Conservation (phyloP, 495 filamentous ascomycete species). For the Margaritispora aquatica region DNA sequence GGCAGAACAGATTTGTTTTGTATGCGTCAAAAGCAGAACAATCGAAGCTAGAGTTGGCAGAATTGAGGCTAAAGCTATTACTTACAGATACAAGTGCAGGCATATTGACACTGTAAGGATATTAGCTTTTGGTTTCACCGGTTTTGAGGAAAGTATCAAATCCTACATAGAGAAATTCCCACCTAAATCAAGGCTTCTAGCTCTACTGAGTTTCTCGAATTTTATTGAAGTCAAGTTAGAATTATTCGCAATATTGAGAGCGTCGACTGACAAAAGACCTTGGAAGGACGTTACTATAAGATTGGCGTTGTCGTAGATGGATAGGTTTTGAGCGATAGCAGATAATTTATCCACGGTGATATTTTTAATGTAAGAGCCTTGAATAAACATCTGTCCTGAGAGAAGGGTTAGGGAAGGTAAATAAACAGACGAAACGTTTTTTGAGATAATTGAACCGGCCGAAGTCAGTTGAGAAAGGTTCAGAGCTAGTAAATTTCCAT, state of each 20-base stretch:
- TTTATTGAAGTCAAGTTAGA: background rate
- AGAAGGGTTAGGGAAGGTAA: background rate
- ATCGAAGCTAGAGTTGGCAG: background rate
- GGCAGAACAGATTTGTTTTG: background rate
- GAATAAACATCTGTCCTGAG: background rate
- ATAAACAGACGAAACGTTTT: background rate
- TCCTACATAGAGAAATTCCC: background rate
- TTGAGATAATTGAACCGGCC: background rate
- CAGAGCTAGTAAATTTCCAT: background rate
- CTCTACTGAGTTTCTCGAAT: background rate
- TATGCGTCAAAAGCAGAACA: background rate
- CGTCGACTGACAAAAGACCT: background rate
- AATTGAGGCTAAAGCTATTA: background rate
- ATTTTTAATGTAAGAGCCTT: background rate
- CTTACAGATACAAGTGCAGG: background rate
- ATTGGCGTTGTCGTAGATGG: background rate
- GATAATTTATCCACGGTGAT: background rate
- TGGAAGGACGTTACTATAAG: background rate
- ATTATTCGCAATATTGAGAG: background rate
- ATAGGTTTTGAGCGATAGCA: background rate
- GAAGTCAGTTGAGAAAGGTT: background rate
- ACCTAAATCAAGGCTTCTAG: background rate
- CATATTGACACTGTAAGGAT: background rate
- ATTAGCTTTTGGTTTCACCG: background rate
- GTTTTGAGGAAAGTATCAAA: background rate